Conservation (phyloP, 352 stramenopile genomes). For the Globisporangium alternatum region DNA sequence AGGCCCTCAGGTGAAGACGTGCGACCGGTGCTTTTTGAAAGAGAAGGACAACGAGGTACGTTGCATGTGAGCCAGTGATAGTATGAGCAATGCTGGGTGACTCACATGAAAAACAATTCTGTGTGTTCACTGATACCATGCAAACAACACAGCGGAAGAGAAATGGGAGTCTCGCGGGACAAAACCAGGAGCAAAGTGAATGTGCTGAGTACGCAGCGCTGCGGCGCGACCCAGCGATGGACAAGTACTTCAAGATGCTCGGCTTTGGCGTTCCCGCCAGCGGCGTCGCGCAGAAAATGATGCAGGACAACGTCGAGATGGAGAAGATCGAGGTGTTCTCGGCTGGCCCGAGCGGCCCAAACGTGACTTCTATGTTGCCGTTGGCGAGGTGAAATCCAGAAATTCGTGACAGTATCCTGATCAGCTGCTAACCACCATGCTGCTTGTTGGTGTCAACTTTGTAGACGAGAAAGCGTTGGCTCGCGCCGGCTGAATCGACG, state of each 20-base stretch:
- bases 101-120: too few species aligned
- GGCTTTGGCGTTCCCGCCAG: slow-evolving; percentile 64
- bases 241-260: slow-evolving; percentile 88
- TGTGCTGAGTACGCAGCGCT: slow-evolving; percentile 53
- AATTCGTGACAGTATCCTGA: neutral
- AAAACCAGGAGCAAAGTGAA: slow-evolving; percentile 24
- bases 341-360: slow-evolving; percentile 35
- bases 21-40: slow-evolving; percentile 74
- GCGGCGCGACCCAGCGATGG: slow-evolving; percentile 54
- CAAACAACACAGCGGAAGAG: slow-evolving; percentile 31
- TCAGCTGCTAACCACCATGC: neutral
- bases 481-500: slow-evolving; percentile 26
- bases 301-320: slow-evolving; percentile 60
- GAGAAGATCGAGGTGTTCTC: slow-evolving; percentile 64
- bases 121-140: neutral
- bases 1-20: slow-evolving; percentile 47
- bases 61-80: too few species aligned
- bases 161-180: slow-evolving; percentile 11
- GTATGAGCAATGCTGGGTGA: neutral
- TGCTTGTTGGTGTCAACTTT: neutral
- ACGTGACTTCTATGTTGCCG: neutral
- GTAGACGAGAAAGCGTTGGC: slow-evolving; percentile 6
- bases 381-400: neutral
- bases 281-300: slow-evolving; percentile 78
- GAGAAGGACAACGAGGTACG: slow-evolving; percentile 58